Conservation (phyloP, 139 green algal genomes). For the Chlorella vulgaris region DNA sequence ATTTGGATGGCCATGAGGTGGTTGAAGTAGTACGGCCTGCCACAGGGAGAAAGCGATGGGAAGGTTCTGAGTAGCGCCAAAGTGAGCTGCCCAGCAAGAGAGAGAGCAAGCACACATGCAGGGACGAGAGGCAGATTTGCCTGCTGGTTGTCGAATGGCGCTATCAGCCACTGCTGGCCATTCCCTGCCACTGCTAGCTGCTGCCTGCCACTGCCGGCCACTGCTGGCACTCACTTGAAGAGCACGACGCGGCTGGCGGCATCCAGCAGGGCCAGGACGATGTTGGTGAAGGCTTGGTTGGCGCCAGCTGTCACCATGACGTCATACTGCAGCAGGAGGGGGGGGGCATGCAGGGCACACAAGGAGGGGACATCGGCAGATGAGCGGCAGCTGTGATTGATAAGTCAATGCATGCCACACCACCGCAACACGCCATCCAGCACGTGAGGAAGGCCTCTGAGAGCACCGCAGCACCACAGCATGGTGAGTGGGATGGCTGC, state of each 20-base stretch:
- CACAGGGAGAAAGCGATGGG: neutral
- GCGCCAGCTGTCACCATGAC: constrained; percentile 93
- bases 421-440: neutral
- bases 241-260: constrained; percentile 73
- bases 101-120: no score
- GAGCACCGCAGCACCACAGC: neutral
- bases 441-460: no score
- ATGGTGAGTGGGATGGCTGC: no score
- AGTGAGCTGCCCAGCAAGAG: no score
- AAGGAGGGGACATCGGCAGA: no score
- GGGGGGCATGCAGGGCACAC: no score
- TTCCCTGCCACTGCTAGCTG: no score
- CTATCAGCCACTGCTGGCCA: no score
- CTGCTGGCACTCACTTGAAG: constrained; percentile 74
- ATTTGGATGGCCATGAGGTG: constrained; percentile 87
- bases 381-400: no score
- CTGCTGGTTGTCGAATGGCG: no score
- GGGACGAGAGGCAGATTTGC: no score
- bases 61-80: neutral
- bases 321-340: constrained; percentile 58
- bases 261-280: constrained; percentile 83
- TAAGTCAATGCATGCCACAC: neutral
- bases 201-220: no score
- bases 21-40: constrained; percentile 96
- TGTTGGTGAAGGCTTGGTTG: constrained; percentile 92